Percentiles rank a stretch among this genome's conserved stretches.
Evolutionary conservation across 768 basidiomycete genomes (phyloP).

Genomic region (Mycena haematopus): DNA sequence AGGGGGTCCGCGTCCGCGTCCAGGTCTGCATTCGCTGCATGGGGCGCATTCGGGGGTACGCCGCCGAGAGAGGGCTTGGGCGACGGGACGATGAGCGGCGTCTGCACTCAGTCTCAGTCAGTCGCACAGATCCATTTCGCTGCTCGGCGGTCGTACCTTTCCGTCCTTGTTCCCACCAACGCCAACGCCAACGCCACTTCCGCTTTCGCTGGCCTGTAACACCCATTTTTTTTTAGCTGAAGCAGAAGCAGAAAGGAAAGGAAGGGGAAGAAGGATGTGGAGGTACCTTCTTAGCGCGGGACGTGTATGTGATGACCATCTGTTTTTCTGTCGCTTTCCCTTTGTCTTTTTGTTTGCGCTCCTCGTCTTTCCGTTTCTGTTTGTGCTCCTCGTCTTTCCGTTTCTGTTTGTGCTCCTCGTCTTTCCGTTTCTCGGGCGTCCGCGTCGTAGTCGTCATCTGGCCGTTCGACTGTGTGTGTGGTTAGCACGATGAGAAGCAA

Average conservation of each 20-base stretch:
- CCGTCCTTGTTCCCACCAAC: no score
- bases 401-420: background rate
- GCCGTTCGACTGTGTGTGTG: no score
- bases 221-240: no score
- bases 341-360: background rate
- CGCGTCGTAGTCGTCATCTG: no score
- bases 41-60: background rate
- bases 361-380: background rate
- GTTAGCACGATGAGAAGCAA: no score
- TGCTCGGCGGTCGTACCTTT: background rate
- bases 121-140: background rate
- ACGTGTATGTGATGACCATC: background rate
- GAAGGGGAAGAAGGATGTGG: background rate
- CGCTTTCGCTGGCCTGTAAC: no score
- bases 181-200: no score
- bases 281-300: conserved; percentile 2
- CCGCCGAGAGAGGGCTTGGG: background rate
- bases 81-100: background rate
- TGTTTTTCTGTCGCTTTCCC: background rate
- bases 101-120: background rate
- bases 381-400: background rate
- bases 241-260: background rate
- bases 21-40: no score
- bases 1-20: no score
- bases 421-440: background rate